Percentiles rank a stretch among this genome's conserved stretches.
Conservation (phyloP, 1,284 basidiomycete species). For the Peniophora sp. region DNA sequence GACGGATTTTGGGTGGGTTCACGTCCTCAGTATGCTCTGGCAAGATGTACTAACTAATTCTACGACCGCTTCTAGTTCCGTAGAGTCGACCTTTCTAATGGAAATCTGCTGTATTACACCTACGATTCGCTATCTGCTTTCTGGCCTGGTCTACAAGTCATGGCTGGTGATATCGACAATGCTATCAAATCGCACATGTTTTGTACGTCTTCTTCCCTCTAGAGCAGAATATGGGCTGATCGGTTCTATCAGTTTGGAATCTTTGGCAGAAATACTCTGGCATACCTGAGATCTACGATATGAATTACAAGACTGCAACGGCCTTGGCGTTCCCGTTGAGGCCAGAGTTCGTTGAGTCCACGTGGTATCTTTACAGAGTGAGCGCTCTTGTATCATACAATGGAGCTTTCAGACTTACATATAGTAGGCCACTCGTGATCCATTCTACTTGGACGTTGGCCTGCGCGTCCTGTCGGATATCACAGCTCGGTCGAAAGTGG, state of each 20-base stretch:
- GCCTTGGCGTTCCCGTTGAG: constrained; percentile 80
- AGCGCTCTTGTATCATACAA: constrained; percentile 16
- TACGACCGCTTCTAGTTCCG: constrained; percentile 77
- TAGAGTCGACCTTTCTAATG: constrained; percentile 70
- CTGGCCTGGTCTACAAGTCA: constrained; percentile 83
- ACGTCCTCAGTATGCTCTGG: neutral
- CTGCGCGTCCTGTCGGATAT: constrained; percentile 79
- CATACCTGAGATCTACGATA: constrained; percentile 86
- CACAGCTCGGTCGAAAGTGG: constrained; percentile 63
- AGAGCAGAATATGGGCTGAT: neutral
- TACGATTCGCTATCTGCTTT: constrained; percentile 85
- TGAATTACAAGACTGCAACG: constrained; percentile 63
- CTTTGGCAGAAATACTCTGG: constrained; percentile 81
- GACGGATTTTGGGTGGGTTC: constrained; percentile 81
- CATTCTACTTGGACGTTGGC: constrained; percentile 87
- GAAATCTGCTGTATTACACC: constrained; percentile 59
- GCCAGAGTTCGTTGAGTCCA: constrained; percentile 91
- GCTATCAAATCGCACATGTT: constrained; percentile 82
- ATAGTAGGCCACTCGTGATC: constrained; percentile 79
- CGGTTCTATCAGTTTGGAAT: constrained; percentile 64
- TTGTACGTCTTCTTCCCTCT: constrained; percentile 39
- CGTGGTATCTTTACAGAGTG: constrained; percentile 88
- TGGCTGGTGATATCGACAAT: constrained; percentile 84
- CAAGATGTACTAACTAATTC: constrained; percentile 5
- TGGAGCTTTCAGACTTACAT: neutral